Base-by-base conservation (phyloP, 2,329 filamentous ascomycete species). In the Teratosphaeria destructans region DNA sequence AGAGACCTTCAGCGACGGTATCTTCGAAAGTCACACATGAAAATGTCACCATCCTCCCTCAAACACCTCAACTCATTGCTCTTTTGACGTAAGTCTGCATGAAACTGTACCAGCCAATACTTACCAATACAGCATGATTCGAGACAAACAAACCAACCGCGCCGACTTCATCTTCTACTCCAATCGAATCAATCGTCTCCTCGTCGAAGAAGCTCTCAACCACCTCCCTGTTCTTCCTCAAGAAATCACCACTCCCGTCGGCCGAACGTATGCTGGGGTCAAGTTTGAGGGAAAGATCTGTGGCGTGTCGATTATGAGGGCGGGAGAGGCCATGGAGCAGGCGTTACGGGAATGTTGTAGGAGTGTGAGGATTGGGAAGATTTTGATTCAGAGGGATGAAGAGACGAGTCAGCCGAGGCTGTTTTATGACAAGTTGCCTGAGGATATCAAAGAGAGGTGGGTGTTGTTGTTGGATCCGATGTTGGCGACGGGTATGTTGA, bases 131-230 rank as follows among this genome's bases (percentile, higher is more conserved):
- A 97, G 93, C 63, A 96, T 96, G 83, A 97, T 99, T 72, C 88
- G 94, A 68, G 91, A 96, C 75, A 89, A 89, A 74, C 83, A 87
- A 66, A 99, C 94, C 5, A 85, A 87, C 59, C 88, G 94, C 61
- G 94, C 91, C 63, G 94, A 99, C 75, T 99, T 99, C 74, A 96
- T 99, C 72, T 99, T 99, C 78, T 96, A 97, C 79, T 96, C 92
- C 52, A 99, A 99, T 77, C 86, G 94, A 61, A 97, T 99, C 73
- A 97, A 97, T 73, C 90, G 94, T 35, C 82, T 99, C 52, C 82
- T 99, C 6, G 94, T 99, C 49, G 94, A 99, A 76, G 94, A 99
- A 77, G 94, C 94, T 3, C 81, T 99, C 58, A 99, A 99, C 75
- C 94, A 99, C 74, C 83, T 99, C 52, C 94, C 94, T 1, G 90